Evolutionary conservation across 139 green algal genomes (phyloP), one percentile per base, ranked within the genome.

Genomic region (Micromonas commoda): DNA sequence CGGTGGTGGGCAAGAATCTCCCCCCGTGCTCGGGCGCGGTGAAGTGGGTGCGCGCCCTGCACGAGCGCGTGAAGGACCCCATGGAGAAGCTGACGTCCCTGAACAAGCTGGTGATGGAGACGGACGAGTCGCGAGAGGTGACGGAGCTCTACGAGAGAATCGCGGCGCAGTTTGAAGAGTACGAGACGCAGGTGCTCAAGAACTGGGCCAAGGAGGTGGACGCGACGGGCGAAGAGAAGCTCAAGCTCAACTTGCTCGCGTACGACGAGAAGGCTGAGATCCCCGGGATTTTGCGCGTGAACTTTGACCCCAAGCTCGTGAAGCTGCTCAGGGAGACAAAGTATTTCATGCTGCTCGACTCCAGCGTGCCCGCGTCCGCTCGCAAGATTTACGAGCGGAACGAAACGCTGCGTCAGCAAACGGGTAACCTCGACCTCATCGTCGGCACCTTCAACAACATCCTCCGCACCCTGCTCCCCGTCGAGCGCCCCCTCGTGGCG

Each of bases 301-400:
- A 97, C 83, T 97, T 97, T 79, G 92, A 96, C 84, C 88, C 93
- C 0, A 85, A 81, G 28, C 86, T 97, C 24, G 88, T 96, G 28
- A 80, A 83, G 13, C 85, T 96, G 77, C 86, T 96, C 78, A 83
- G 89, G 0, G 93, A 97, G 82, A 91, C 92, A 37, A 93, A 92
- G 75, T 95, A 96, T 83, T 94, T 97, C 80, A 64, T 95, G 75
- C 82, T 93, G n/a, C 85, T 89, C 37, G 78, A 65, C 9, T 32
- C 79, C 2, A 33, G 71, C 31, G 83, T 90, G 13, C 87, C 87
- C 5, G 86, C 82, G 38, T 64, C 32, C n/a, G 80, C 83, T 1
- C 71, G 83, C 19, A 84, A 84, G 66, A 73, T 87, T 32, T 93
- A 88, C 75, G 64, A 90, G 68, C 82, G 86, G 16, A 80, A 79